Percentiles rank a stretch among this genome's conserved stretches.
phyloP scores from a whole-genome alignment of 768 basidiomycete species.

The Tricholomella constricta region DNA sequence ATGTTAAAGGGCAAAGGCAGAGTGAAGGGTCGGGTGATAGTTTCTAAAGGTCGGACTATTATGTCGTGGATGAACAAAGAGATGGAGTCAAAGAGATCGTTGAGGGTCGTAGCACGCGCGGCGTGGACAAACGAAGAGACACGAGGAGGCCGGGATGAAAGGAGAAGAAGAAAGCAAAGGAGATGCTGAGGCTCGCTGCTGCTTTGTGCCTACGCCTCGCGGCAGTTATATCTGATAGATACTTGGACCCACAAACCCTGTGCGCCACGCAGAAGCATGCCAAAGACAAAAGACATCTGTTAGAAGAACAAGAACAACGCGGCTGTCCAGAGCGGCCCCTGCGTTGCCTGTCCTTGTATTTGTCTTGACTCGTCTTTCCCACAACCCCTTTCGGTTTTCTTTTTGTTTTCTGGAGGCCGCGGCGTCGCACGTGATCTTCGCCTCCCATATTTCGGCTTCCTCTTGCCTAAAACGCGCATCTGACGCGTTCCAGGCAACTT shows the following conservation, averaged over 20 bases:
- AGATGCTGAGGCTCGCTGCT: constrained; percentile 20
- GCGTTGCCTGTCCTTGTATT: constrained; percentile 13
- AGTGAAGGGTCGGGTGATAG: neutral
- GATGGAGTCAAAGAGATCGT: constrained; percentile 7
- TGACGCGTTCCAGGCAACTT: neutral
- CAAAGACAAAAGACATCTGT: constrained; percentile 23
- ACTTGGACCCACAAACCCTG: constrained; percentile 34
- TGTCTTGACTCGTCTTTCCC: too few relatives aligned
- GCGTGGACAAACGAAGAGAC: constrained; percentile 29
- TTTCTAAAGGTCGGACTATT: neutral
- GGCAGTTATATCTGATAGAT: constrained; percentile 20
- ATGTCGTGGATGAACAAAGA: constrained; percentile 13
- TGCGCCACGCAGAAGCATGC: constrained; percentile 14
- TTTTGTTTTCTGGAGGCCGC: constrained; percentile 17
- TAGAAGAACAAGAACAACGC: constrained; percentile 19
- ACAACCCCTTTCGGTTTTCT: constrained; percentile 9
- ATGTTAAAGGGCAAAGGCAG: constrained; percentile 13
- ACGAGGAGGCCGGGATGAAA: constrained; percentile 9
- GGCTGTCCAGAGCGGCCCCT: neutral
- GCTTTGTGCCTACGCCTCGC: constrained; percentile 3
- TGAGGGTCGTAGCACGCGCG: constrained; percentile 33
- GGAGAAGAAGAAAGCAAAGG: constrained; percentile 18
- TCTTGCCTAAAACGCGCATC: neutral
- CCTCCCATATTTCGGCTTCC: neutral
- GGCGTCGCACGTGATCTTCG: constrained; percentile 9